Evolutionary conservation across 2,329 filamentous ascomycete species (phyloP).

Genomic region (Albophoma yamanashiensis): DNA sequence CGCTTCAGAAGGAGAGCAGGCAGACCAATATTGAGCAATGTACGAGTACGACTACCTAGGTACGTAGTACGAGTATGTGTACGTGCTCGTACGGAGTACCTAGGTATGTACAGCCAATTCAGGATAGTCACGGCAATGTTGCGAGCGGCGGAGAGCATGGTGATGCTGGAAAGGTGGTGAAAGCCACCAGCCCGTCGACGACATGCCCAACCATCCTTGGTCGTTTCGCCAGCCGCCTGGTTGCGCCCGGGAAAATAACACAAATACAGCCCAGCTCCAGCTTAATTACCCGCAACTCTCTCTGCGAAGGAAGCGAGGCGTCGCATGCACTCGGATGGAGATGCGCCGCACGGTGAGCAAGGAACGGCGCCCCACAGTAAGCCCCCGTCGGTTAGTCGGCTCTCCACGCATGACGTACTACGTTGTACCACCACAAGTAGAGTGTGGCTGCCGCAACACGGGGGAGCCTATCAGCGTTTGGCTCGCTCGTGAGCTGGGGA

Average conservation of each 20-base stretch:
- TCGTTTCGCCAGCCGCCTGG: neutral
- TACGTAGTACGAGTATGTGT: too few relatives aligned
- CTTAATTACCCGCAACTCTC: neutral
- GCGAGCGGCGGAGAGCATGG: neutral
- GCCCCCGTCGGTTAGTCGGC: neutral
- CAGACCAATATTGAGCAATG: too few relatives aligned
- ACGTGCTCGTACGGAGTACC: too few relatives aligned
- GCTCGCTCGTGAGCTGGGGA: neutral
- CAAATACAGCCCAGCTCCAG: neutral
- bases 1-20: too few relatives aligned
- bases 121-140: neutral
- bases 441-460: neutral
- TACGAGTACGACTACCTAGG: too few relatives aligned
- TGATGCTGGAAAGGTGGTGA: neutral
- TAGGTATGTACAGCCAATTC: neutral
- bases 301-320: neutral
- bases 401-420: neutral
- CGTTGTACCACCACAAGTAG: too few relatives aligned
- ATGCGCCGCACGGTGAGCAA: neutral
- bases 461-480: neutral
- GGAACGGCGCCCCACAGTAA: neutral
- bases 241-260: neutral
- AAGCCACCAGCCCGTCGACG: neutral
- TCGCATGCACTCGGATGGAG: neutral
- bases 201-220: neutral